A percentile compares a stretch with the other conserved stretches of the same genome.
These are phyloP conservation scores for Diaporthe ilicicola DNA, from an alignment of 2,329 filamentous ascomycete species.

Conservation along the genomic window DNA sequence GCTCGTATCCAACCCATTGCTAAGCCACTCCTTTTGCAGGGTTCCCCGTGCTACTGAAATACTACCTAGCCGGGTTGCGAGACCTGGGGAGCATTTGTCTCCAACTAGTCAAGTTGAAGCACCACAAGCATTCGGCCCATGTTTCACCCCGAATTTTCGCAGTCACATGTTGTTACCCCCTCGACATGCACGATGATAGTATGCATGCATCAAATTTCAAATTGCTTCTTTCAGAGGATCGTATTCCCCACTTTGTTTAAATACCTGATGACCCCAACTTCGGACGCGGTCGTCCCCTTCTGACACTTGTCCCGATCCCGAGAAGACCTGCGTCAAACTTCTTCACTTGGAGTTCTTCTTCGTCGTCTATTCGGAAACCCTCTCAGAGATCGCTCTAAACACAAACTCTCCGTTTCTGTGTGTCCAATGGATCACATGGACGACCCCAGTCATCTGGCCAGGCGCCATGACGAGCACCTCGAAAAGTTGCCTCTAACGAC, in stretches of 20 bases:
- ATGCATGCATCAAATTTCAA: no score
- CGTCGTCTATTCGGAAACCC: no score
- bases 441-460: neutral
- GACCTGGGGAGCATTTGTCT: neutral
- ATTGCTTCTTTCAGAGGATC: no score
- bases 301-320: no score
- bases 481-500: conserved; percentile 3
- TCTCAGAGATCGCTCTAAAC: no score
- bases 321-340: no score
- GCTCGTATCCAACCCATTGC: neutral
- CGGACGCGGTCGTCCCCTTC: no score
- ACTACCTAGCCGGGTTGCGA: neutral
- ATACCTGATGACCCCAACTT: no score
- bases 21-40: neutral
- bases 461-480: conserved; percentile 18
- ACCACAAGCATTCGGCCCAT: neutral
- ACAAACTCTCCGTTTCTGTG: no score
- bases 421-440: neutral
- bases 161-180: neutral
- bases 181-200: no score
- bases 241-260: no score
- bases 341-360: no score
- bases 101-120: neutral
- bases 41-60: neutral
- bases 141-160: neutral